Base-by-base conservation (phyloP, 345 rosid genomes). In the Lumnitzera littorea region DNA sequence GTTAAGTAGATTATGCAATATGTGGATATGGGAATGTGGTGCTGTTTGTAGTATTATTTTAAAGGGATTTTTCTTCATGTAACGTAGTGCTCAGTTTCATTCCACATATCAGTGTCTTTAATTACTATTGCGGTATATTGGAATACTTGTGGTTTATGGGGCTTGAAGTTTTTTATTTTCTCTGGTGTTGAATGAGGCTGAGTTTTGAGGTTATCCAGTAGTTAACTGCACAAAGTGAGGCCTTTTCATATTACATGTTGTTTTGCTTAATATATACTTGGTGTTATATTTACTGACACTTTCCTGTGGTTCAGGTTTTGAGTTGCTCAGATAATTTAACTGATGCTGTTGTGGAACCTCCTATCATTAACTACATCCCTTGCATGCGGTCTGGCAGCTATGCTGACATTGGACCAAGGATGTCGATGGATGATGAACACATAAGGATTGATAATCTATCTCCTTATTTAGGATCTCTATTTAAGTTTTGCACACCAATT, bases 401-500 rank as follows among this genome's bases (percentile, higher is more conserved):
- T 46, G 16, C 58, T 29, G 65, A 62, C 24, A 62, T 62, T 52
- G 65, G 65, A n/a, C 48, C 24, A 7, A 31, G 65, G 24, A 43
- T 12, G 13, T 51, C 48, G 29, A 62, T 62, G 65, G 65, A 62
- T 17, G 65, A 62, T 52, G 65, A 62, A 50, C 65, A 58, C 24
- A 47, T 58, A 17, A 31, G 62, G 51, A 58, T 58, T 7, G 62
- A 58, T 48, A 36, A 58, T 53, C 65, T 62, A 17, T 62, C 65
- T 12, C 17, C 65, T 2, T 48, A 36, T 48, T 50, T 51, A 12
- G 56, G 54, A 15, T 51, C 64, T 13, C 15, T 55, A 10, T 62
- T 43, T 15, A 53, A 53, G 57, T 62, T 52, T 15, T 31, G 48
- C 48, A 51, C 54, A 20, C 65, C 65, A 41, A 53, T 56, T 53